These are phyloP conservation scores for Colletotrichum tofieldiae DNA, from an alignment of 2,329 filamentous ascomycete genomes.

Conservation along the genomic window DNA sequence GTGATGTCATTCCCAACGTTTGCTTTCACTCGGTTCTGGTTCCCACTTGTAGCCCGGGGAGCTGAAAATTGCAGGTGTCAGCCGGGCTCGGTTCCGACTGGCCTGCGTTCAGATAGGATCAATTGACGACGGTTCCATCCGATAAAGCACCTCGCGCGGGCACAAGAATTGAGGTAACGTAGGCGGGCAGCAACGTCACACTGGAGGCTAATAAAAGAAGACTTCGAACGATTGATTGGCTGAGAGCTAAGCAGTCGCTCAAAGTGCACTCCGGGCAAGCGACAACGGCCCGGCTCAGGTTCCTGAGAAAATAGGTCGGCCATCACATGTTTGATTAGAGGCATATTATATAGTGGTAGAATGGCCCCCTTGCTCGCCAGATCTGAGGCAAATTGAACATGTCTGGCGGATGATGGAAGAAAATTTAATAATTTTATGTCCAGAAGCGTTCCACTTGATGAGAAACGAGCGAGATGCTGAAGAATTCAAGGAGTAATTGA, in stretches of 20 bases:
- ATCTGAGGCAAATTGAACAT: no score
- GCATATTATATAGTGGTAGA: neutral
- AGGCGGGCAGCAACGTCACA: neutral
- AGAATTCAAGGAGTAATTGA: no score
- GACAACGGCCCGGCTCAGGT: neutral
- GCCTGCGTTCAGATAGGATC: neutral
- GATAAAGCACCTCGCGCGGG: neutral
- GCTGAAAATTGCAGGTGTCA: neutral
- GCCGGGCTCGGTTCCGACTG: neutral
- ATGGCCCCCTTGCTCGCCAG: no score
- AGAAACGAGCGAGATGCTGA: no score
- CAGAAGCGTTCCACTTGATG: no score
- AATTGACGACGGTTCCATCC: neutral
- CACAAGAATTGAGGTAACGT: neutral
- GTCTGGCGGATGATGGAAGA: no score
- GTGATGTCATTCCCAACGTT: constrained; percentile 22
- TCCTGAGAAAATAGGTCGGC: neutral
- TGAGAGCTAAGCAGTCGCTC: no score
- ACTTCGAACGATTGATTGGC: neutral
- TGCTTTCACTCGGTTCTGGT: neutral
- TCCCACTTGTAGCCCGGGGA: neutral
- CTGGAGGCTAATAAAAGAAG: neutral
- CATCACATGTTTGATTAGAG: neutral
- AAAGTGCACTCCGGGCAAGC: neutral
- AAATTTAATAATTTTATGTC: no score